Evolutionary conservation across 352 stramenopile genomes (phyloP).

Genomic region (Blastocystis sp.): DNA sequence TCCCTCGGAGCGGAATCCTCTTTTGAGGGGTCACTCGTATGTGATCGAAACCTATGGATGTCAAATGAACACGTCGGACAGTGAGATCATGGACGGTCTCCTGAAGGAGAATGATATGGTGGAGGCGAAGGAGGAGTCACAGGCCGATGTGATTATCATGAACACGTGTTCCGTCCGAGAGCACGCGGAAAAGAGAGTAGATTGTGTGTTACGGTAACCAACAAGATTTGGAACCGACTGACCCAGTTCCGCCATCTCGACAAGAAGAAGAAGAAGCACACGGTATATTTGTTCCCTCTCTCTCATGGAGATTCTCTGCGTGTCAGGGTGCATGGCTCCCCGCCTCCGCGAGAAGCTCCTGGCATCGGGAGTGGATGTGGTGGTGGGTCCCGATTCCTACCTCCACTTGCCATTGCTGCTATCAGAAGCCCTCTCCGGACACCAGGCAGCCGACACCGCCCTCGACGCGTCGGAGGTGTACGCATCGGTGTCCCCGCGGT

Average conservation of each 20-base stretch:
- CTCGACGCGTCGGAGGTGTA: slow-evolving; percentile 95
- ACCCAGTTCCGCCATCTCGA: slow-evolving; percentile 63
- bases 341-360: slow-evolving; percentile 88
- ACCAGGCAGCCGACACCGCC: slow-evolving; percentile 79
- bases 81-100: slow-evolving; percentile 87
- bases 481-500: slow-evolving; percentile 86
- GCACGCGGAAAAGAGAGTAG: slow-evolving; percentile 80
- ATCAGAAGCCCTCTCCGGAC: not conserved
- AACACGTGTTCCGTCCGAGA: slow-evolving; percentile 99
- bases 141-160: slow-evolving; percentile 84
- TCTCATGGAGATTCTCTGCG: slow-evolving; percentile 61
- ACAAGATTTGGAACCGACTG: slow-evolving; percentile 73
- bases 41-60: slow-evolving; percentile 88
- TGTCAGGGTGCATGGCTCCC: slow-evolving; percentile 99
- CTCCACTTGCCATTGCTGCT: slow-evolving; percentile 76
- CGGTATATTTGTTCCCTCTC: not conserved
- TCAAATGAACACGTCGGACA: slow-evolving; percentile 98
- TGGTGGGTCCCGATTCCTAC: slow-evolving; percentile 94
- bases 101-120: slow-evolving; percentile 67
- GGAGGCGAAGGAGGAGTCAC: slow-evolving; percentile 65
- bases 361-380: slow-evolving; percentile 81
- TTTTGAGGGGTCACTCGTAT: slow-evolving; percentile 54
- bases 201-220: not conserved
- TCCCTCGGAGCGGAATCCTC: not conserved
- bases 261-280: slow-evolving; percentile 62